Percentiles rank a stretch among this genome's conserved stretches.
phyloP scores from a whole-genome alignment of 1,284 basidiomycete species.

The Leccinum subspadiceum region DNA sequence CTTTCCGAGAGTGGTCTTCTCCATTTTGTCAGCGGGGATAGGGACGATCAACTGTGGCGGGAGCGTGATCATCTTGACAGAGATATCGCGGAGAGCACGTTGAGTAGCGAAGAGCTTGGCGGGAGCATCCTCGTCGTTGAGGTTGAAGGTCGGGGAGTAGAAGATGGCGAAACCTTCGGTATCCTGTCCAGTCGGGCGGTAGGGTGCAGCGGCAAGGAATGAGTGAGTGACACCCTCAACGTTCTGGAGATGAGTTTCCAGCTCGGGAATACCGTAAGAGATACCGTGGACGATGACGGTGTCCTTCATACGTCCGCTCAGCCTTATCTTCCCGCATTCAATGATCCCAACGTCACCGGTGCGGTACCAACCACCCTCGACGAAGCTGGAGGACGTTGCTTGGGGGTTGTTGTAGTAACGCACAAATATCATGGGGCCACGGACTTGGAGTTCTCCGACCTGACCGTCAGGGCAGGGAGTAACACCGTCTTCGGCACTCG shows the following conservation, averaged over 20 bases:
- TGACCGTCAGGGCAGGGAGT: conserved; percentile 28
- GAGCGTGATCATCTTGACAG: conserved; percentile 29
- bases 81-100: conserved; percentile 20
- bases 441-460: conserved; percentile 40
- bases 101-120: conserved; percentile 21
- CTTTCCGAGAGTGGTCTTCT: conserved; percentile 35
- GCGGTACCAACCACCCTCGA: conserved; percentile 44
- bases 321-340: conserved; percentile 36
- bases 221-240: conserved; percentile 39
- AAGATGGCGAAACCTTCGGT: conserved; percentile 34
- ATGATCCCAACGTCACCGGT: conserved; percentile 43
- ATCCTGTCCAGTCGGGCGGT: conserved; percentile 33
- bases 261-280: conserved; percentile 41
- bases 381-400: conserved; percentile 39
- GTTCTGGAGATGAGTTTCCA: conserved; percentile 41
- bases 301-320: conserved; percentile 46
- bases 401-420: conserved; percentile 41
- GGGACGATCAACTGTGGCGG: conserved; percentile 30
- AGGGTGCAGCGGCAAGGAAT: conserved; percentile 38
- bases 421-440: conserved; percentile 39
- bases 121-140: conserved; percentile 20
- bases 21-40: conserved; percentile 30
- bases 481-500: conserved; percentile 32
- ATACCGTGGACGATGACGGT: conserved; percentile 47
- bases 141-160: conserved; percentile 30